Conservation (phyloP, 805 yeast species). For the Candida anglica region DNA sequence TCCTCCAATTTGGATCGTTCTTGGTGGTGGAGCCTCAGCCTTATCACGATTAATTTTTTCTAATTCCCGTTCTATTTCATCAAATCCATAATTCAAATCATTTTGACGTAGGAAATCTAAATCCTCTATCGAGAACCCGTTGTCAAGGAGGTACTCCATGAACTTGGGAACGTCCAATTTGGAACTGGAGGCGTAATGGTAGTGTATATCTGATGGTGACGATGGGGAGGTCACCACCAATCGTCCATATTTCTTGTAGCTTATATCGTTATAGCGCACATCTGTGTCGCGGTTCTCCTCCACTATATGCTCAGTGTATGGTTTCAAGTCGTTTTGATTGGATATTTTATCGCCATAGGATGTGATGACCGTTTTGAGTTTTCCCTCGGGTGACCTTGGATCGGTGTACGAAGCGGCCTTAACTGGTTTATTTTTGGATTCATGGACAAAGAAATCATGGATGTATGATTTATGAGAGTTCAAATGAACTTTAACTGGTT, state of each 20-base stretch:
- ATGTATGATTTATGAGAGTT: slow-evolving; percentile 2
- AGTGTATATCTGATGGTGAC: neutral
- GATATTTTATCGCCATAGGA: slow-evolving; percentile 1
- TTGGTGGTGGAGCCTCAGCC: slow-evolving; percentile 5
- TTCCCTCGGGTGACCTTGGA: neutral
- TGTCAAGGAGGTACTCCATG: slow-evolving; percentile 13
- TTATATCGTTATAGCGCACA: slow-evolving; percentile 13
- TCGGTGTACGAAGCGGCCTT: neutral
- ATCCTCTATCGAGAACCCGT: slow-evolving; percentile 24
- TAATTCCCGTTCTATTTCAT: slow-evolving; percentile 34
- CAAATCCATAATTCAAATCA: slow-evolving; percentile 33
- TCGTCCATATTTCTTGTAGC: slow-evolving; percentile 13
- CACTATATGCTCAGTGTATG: slow-evolving; percentile 2
- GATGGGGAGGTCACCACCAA: no score
- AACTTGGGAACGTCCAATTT: slow-evolving; percentile 25
- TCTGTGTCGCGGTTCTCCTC: slow-evolving; percentile 1
- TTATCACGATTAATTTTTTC: slow-evolving; percentile 20
- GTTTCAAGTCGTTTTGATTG: slow-evolving; percentile 2
- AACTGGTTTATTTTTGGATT: neutral
- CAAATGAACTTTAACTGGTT: neutral
- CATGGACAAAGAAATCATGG: neutral
- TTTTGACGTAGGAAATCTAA: slow-evolving; percentile 20
- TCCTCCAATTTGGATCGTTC: slow-evolving; percentile 26
- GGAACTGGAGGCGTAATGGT: neutral
- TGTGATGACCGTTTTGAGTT: slow-evolving; percentile 1